Base-by-base conservation (phyloP, 352 stramenopile genomes). In the Pythium dissotocum region DNA sequence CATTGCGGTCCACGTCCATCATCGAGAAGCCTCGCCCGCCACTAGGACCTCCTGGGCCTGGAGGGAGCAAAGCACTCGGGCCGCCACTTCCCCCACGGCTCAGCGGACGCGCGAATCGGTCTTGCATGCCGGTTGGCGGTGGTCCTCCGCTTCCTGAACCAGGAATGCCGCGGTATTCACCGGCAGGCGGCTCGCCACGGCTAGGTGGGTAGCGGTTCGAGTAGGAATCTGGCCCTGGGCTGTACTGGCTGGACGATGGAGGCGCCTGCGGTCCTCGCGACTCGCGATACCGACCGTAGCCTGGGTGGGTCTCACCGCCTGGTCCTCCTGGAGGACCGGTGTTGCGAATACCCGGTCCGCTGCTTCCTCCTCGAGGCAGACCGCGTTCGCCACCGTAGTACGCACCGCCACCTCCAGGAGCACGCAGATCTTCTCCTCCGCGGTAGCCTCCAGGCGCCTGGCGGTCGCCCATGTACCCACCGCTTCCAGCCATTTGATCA, bases 1-100 rank as follows among this genome's bases (percentile, higher is more conserved):
- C 73, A 52, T 84, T 81, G 14, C 83, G 77, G 42, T 91, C 83
- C 28, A 88, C 80, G 59, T 87, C 79, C 62, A 87, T 72, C 79
- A 89, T 88, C 1, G 80, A 89, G 57, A 90, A 88, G 3, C 71
- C 72, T n/a, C 78, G 71, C 9, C 65, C 65, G 12, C 67, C 57
- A 1, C 42, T 42, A 10, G 55, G 21, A 30, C 55, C 55, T 49
- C 49, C 38, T 38, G 65, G 51, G 10, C 65, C 65, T 28, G 54
- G 26, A 6, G 63, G 56, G 2, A 59, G 36, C 2, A 53, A n/a
- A 18, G 52, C 33, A 49, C 54, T 49, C 16, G 33, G 46, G 35
- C 46, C 52, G 24, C 46, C 46, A 35, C 51, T 62, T 51, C 61
- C 49, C 14, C 67, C 61, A 36, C 67, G 56, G 35, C 57, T 66